These are phyloP conservation scores for Bassia scoparia DNA, from an alignment of 148 eudicot species.

Conservation along the genomic window DNA sequence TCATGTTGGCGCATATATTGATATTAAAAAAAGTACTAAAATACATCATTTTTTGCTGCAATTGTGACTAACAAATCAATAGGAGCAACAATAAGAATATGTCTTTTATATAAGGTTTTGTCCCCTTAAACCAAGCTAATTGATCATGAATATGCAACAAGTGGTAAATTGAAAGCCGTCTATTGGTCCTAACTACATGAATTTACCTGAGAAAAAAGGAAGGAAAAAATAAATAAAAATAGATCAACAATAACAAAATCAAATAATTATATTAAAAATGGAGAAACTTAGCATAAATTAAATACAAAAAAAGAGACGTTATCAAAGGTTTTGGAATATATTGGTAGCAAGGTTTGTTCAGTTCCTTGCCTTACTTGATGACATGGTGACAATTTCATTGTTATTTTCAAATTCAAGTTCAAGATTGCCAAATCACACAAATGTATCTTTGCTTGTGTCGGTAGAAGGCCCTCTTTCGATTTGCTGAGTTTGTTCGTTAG, in stretches of 20 bases:
- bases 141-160: neutral
- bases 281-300: neutral
- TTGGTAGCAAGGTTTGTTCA: slow-evolving; percentile 32
- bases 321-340: slow-evolving; percentile 30
- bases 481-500: neutral
- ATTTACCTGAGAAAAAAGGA: neutral
- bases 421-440: neutral
- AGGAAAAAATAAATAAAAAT: neutral
- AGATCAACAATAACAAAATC: too few relatives aligned
- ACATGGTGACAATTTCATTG: slow-evolving; percentile 32
- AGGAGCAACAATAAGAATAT: slow-evolving; percentile 18
- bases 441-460: slow-evolving; percentile 24
- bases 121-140: slow-evolving; percentile 29
- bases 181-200: slow-evolving; percentile 1
- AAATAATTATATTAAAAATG: too few relatives aligned
- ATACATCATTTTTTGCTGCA: neutral
- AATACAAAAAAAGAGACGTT: slow-evolving; percentile 18
- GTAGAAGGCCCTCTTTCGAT: slow-evolving; percentile 11
- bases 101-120: slow-evolving; percentile 14
- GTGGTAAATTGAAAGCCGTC: neutral
- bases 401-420: slow-evolving; percentile 16
- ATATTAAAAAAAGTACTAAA: too few relatives aligned
- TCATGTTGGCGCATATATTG: slow-evolving; percentile 10
- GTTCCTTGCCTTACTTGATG: slow-evolving; percentile 28
- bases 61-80: slow-evolving; percentile 26